Conservation (phyloP, 805 yeast species). For the Lipomyces starkeyi region DNA sequence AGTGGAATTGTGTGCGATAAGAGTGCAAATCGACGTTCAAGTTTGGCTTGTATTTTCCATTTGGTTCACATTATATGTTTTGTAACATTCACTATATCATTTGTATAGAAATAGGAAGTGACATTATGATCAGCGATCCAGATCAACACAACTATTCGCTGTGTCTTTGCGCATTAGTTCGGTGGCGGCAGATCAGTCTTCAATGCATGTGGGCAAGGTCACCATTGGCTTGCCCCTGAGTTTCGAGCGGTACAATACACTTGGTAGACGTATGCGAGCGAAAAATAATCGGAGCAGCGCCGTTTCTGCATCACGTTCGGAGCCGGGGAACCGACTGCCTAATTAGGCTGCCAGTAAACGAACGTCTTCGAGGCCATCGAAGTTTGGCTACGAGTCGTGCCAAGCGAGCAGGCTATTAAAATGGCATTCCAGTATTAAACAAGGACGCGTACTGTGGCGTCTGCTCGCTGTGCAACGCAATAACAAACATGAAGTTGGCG, state of each 20-base stretch:
- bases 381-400: no score
- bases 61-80: neutral
- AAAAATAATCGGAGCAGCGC: neutral
- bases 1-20: slow-evolving; percentile 70
- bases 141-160: neutral
- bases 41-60: neutral
- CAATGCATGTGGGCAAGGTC: neutral
- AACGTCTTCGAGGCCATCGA: no score
- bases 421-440: no score
- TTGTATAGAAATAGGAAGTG: neutral
- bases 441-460: no score
- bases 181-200: no score
- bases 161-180: no score
- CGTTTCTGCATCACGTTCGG: no score
- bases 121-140: neutral
- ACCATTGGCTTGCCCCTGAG: neutral
- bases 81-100: neutral
- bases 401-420: no score
- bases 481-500: no score
- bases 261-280: neutral
- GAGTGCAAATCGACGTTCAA: neutral
- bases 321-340: neutral
- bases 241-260: neutral
- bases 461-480: no score
- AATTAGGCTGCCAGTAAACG: neutral